Base-by-base conservation (phyloP, 1,284 basidiomycete species). In the Stygiomarasmius scandens region DNA sequence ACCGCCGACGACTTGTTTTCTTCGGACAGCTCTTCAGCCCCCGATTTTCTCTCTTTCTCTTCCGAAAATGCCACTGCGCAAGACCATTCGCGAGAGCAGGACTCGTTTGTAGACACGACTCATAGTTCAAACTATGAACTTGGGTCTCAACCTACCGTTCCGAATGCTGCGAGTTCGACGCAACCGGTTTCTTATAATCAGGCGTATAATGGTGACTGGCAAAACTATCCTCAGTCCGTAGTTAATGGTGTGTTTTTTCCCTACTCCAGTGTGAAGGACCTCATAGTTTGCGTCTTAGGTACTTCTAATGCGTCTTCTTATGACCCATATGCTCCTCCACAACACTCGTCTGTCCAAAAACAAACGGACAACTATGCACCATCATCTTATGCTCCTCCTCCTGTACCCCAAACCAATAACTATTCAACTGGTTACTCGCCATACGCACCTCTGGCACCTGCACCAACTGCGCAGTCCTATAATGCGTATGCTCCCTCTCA, bases 271-370 rank as follows among this genome's bases (percentile, higher is more conserved):
- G 14, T 41, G 5, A 19, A 12, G 16, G 14, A 4, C 6, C 16
- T 19, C 5, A 12, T n/a, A 19, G 16, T 19, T 19, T 12, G 14
- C 11, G 4, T 41, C n/a, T 8, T 19, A 41, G 38, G 38, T 41
- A 16, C 38, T 41, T 9, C 38, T 8, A 6, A 41, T 9, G 38
- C 38, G 14, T 41, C 38, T 14, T 8, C 32, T 19, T 66, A 67
- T 49, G 59, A 65, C 29, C 47, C 67, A 20, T 69, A 71, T 64
- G 61, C 61, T 27, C 66, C 62, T 41, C 16, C 38, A 51, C 66
- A 68, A 25, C 75, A 74, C 62, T 70, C 67, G 47, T 69, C 74
- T n/a, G 57, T 66, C 36, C 55, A 68, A 25, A 25, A 4, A 8
- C 45, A 36, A 27, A 65, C 16, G 34, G 38, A 19, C 16, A 41